Evolutionary conservation across 441 rosid genomes (phyloP), one percentile per base, ranked within the genome.

Genomic region (Jatropha podagrica): DNA sequence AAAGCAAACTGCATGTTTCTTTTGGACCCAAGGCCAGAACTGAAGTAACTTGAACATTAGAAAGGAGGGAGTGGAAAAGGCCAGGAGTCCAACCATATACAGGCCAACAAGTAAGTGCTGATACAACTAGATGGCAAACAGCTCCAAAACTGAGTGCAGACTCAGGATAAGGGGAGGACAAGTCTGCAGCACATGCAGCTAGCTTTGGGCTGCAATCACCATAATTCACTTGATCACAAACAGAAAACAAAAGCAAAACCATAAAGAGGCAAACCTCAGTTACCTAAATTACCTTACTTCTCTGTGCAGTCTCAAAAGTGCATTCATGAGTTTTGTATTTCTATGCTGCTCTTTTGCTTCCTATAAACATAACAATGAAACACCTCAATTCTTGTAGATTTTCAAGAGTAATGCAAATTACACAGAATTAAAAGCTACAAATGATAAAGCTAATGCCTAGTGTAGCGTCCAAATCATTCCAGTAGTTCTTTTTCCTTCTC

Each of bases 41-140:
- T 70, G 97, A 87, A 75, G 91, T 80, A 26, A 89, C 86, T 85
- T 92, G 93, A 80, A 92, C 92, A 83, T 88, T 86, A 13, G 89
- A 83, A 67, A 96, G 89, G 76, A 96, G 90, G 54, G 97, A 86
- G 83, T 87, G 92, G 84, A 96, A 94, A 80, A 96, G 97, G 68
- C 97, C 95, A 60, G 99, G 99, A 82, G 89, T 82, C 99, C 99
- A 96, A 60, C 95, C 97, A 89, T 86, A 84, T 44, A 92, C 88
- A 44, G 99, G 97, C 99, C 99, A 96, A 85, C 86, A 94, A 78
- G 94, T 86, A 83, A 96, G 96, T 54, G 98, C 91, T 27, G 99
- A 94, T 75, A 90, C 98, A 68, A 86, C 69, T 79, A 96, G 97
- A 85, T 94, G 99, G 87, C 97, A 94, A 71, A 94, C 92, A 81